Evolutionary conservation across 768 basidiomycete species (phyloP), one percentile per base, ranked within the genome.

Genomic region (Paxillus ammoniavirescens): DNA sequence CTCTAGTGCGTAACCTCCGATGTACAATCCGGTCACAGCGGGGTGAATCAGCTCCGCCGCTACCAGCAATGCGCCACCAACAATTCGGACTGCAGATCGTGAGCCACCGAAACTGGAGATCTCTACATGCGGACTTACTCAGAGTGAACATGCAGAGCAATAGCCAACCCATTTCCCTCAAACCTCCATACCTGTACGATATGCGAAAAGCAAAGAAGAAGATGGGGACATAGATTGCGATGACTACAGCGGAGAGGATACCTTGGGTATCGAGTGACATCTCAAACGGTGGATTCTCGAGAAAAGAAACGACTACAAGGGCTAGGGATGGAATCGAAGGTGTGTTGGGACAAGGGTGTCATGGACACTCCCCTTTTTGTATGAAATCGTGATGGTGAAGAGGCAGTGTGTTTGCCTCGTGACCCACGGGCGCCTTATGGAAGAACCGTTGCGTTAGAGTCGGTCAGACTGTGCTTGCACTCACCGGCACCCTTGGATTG

Each of bases 131-230:
- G 12, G 31, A 73, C 82, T 64, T 56, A 85, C 86, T 67, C 42
- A 79, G 56, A 10, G 84, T 77, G 56, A 89, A 86, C 12, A 85
- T 68, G 42, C 80, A 73, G n/a, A 88, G 73, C 57, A 81, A 80
- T n/a, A 87, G 66, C 84, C 84, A 89, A 54, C 84, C 87, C 30
- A 77, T 81, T 65, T 84, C 79, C 41, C 77, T 74, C 52, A 79
- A 67, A 59, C 86, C 75, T 37, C 78, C 81, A 73, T 87, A 82
- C 31, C 76, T 80, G 47, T 75, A 61, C 45, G 76, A 68, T 44
- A 86, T 66, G 40, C 75, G 64, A 45, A 77, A 30, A 1, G 81
- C 74, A 36, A 84, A 49, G 48, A 73, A 55, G 18, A 79, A 65
- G 60, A 87, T 65, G 26, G 85, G 87, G 28, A 77, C 62, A 66